These are phyloP conservation scores for Oryza punctata DNA, from an alignment of 176 grass and related monocot genomes.

Conservation along the genomic window DNA sequence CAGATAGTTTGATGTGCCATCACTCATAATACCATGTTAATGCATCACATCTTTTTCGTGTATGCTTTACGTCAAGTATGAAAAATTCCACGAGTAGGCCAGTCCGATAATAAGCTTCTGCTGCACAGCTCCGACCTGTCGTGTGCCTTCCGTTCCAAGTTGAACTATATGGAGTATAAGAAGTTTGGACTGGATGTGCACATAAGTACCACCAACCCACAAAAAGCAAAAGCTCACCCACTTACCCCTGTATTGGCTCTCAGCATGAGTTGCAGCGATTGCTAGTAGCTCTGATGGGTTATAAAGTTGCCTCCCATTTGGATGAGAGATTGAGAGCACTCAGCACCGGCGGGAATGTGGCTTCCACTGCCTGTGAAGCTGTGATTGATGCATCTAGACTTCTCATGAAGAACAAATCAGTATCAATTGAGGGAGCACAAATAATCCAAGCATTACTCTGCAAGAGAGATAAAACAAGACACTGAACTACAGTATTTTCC, in stretches of 20 bases:
- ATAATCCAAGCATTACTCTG: not conserved
- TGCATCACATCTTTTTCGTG: slow-evolving; percentile 27
- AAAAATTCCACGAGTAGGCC: slow-evolving; percentile 2
- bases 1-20: not conserved
- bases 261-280: not conserved
- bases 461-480: not conserved
- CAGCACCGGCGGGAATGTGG: not conserved
- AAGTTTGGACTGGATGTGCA: not conserved
- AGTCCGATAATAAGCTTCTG: not conserved
- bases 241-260: not conserved
- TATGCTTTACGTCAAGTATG: slow-evolving; percentile 29
- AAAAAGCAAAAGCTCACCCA: slow-evolving; percentile 1
- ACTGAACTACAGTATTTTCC: not conserved
- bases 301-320: not conserved
- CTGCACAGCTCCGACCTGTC: not conserved
- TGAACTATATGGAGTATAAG: slow-evolving; percentile 4
- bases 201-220: slow-evolving; percentile 22
- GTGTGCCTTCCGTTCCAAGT: slow-evolving; percentile 31
- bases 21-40: not conserved
- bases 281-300: not conserved
- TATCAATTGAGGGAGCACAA: not conserved
- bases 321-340: not conserved
- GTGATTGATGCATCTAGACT: not conserved
- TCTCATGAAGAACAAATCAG: not conserved
- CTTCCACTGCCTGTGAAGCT: not conserved